Base-by-base conservation (phyloP, 495 filamentous ascomycete genomes). In the Tuber brumale region DNA sequence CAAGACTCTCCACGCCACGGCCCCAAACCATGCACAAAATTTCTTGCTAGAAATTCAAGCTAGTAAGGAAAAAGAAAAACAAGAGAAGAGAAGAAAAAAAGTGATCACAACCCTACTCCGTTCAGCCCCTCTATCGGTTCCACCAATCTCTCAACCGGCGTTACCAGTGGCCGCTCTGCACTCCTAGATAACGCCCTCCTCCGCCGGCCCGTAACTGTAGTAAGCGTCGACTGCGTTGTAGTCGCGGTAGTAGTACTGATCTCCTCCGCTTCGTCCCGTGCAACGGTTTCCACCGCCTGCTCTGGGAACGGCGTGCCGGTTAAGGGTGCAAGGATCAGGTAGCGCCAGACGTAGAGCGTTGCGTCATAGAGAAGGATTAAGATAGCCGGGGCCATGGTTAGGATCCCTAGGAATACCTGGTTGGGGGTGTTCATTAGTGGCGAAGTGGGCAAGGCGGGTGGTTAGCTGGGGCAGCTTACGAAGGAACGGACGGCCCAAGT, bases 371-470 rank as follows among this genome's bases (percentile, higher is more conserved):
- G 70, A 72, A 94, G 82, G 45, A 93, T 83, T 0, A 89, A 81
- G 1, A 87, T 81, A 90, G 91, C 93, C 6, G 92, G 92, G 19
- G 87, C 86, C 74, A 94, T 89, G 9, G 88, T 90, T 41, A 92
- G 79, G 44, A 90, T 79, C 42, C 87, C 90, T 71, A 93, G 86
- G 70, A 93, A 77, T 23, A 93, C 80, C 92, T 93, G 61, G 37
- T 27, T 1, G 6, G 27, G 42, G 45, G 57, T 23, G 72, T 51
- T 57, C 45, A 27, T 45, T 44, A 35, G 71, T 23, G 45, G 51
- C 5, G 21, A 7, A 70, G 39, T 46, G 66, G 46, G 43, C 14
- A 4, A 46, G 39, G 39, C 6, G 1, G n/a, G 7, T 23, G 27
- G 73, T 69, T 46, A n/a, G 44, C n/a, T 46, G 42, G 74, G 41